These are phyloP conservation scores for Hyaloperonospora arabidopsidis DNA, from an alignment of 352 stramenopile genomes.

Conservation along the genomic window DNA sequence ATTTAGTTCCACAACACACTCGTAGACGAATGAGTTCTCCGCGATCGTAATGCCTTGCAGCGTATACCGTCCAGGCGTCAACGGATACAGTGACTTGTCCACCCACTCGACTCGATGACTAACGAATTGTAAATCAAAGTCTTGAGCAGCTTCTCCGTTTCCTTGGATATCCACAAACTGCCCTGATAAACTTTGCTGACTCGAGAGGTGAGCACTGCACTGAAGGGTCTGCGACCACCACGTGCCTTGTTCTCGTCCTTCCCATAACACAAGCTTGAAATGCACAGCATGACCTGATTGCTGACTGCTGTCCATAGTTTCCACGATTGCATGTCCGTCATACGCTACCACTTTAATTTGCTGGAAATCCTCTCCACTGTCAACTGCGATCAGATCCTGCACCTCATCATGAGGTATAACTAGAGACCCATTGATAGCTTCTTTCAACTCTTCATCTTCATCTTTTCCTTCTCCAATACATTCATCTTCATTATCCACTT, in stretches of 20 bases:
- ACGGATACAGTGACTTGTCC: slow-evolving; percentile 26
- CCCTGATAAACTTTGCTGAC: slow-evolving; percentile 12
- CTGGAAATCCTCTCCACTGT: too few species aligned
- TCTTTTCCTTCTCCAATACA: slow-evolving; percentile 2
- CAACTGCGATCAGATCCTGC: too few species aligned
- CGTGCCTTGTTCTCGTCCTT: slow-evolving; percentile 18
- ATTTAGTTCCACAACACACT: slow-evolving; percentile 34
- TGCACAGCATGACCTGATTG: slow-evolving; percentile 25
- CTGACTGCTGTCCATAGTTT: neutral
- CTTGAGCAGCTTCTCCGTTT: slow-evolving; percentile 20
- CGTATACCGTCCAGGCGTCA: slow-evolving; percentile 47
- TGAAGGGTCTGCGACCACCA: slow-evolving; percentile 27
- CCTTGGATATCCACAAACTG: slow-evolving; percentile 27
- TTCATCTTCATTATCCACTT: slow-evolving; percentile 1
- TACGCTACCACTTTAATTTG: slow-evolving; percentile 20
- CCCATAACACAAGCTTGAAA: slow-evolving; percentile 43
- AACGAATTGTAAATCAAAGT: slow-evolving; percentile 24
- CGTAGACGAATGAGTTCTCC: slow-evolving; percentile 50
- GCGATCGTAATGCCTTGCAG: slow-evolving; percentile 51
- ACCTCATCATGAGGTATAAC: too few species aligned
- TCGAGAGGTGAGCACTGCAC: slow-evolving; percentile 24
- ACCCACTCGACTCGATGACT: slow-evolving; percentile 21
- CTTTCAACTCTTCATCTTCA: slow-evolving; percentile 2
- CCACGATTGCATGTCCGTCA: slow-evolving; percentile 28
- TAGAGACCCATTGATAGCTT: too few species aligned